phyloP scores from a whole-genome alignment of 2,329 filamentous ascomycete genomes.

The Neofusicoccum ribis region DNA sequence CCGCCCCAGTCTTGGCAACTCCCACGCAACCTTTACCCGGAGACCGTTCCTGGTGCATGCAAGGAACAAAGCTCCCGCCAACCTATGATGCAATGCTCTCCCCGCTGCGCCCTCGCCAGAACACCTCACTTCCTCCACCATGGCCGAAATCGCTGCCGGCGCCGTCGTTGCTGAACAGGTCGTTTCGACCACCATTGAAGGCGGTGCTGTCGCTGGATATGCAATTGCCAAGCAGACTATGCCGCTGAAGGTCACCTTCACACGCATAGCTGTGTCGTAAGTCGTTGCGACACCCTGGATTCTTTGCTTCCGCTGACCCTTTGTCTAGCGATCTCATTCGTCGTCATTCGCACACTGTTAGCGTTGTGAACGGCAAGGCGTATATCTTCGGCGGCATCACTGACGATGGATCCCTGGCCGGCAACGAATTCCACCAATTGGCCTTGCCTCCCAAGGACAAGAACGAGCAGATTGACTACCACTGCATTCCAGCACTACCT shows the following conservation, averaged over 20 bases:
- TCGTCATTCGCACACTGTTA: constrained; percentile 42
- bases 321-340: constrained; percentile 30
- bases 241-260: constrained; percentile 45
- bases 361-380: constrained; percentile 43
- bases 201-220: constrained; percentile 41
- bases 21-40: background rate
- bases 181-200: constrained; percentile 41
- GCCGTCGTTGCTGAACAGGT: constrained; percentile 43
- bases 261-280: constrained; percentile 40
- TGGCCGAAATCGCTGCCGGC: constrained; percentile 44
- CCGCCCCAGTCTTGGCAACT: constrained; percentile 11
- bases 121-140: constrained; percentile 21
- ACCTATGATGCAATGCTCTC: constrained; percentile 8
- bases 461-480: constrained; percentile 40
- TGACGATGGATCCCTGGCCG: constrained; percentile 36
- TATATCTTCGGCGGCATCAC: constrained; percentile 48
- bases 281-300: constrained; percentile 34
- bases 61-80: constrained; percentile 6
- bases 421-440: constrained; percentile 45
- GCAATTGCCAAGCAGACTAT: constrained; percentile 44
- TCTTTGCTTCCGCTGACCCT: constrained; percentile 20
- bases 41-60: background rate
- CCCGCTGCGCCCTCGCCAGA: background rate
- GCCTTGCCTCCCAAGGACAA: constrained; percentile 31
- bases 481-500: constrained; percentile 43